Evolutionary conservation across 2,329 filamentous ascomycete species (phyloP).

Genomic region (Colletotrichum sp.): DNA sequence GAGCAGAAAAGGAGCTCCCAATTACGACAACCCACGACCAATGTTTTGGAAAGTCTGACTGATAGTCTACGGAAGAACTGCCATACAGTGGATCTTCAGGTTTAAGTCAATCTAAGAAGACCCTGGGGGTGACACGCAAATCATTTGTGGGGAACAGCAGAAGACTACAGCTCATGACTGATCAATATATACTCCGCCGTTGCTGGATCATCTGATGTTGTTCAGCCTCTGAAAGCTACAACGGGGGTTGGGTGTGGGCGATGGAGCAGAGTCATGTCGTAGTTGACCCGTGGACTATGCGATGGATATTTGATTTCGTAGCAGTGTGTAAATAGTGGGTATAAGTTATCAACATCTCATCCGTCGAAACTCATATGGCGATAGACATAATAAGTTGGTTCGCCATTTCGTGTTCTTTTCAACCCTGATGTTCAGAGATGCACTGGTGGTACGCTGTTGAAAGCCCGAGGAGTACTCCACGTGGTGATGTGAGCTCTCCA

Average conservation of each 20-base stretch:
- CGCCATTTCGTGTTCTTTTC: too few species aligned
- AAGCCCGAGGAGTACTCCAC: accelerated
- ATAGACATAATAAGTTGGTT: too few species aligned
- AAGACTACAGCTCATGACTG: accelerated
- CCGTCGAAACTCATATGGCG: background rate
- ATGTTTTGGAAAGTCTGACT: background rate
- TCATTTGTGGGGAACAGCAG: background rate
- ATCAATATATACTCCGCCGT: background rate
- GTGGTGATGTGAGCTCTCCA: background rate
- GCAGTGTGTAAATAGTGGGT: accelerated
- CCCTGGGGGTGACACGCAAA: background rate
- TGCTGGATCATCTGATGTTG: accelerated
- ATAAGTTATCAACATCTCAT: background rate
- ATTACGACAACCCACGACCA: accelerated
- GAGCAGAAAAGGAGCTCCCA: too few species aligned
- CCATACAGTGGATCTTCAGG: accelerated
- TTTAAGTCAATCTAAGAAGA: background rate
- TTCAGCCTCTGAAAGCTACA: background rate
- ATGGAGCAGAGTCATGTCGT: accelerated
- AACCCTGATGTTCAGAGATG: too few species aligned
- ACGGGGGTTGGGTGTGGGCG: background rate
- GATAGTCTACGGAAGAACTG: accelerated
- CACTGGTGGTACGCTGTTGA: background rate
- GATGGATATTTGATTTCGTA: accelerated
- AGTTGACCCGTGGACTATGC: accelerated